Base-by-base conservation (phyloP, 495 filamentous ascomycete species). In the Penicillium cinerascens region DNA sequence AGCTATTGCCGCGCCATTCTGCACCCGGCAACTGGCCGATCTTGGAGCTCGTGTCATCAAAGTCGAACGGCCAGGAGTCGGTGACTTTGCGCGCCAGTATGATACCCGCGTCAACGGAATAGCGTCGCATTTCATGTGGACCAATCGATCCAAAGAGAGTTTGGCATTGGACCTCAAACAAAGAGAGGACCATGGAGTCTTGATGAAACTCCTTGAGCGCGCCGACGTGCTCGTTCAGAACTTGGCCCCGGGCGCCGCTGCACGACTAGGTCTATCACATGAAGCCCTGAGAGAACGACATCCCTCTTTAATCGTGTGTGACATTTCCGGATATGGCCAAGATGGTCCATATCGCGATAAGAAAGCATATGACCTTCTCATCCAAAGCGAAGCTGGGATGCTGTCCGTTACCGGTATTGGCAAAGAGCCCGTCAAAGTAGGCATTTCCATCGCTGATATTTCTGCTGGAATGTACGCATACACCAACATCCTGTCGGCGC, bases 331-430 rank as follows among this genome's bases (percentile, higher is more conserved):
- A 1, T 79, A 79, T 52, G 78, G 78, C 0, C 66, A 71, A 25
- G 70, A 74, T 37, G 78, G 77, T 0, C 78, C 76, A 0, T 79
- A 81, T 54, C 64, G 69, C 0, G 64, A 77, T 42, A 80, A 82
- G 65, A 82, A 82, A 52, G 78, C 78, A 7, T 82, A 82, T 53
- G 78, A 80, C 46, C 70, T 80, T 36, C 69, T 82, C 10, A 78
- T 81, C 15, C 78, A 82, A 52, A 72, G 78, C 41, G 78, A 82
- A 44, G 71, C 77, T 0, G 78, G 77, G 1, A 70, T 81, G 67
- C 68, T 81, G 6, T 77, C 75, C 5, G 66, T 78, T 2, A 78
- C 78, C 0, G 78, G 78, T 1, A 76, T 68, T 1, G 67, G 67
- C 3, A 67, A 64, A 13, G 69, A 78, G 54, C 76, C 71, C 0